A percentile compares a stretch with the other conserved stretches of the same genome.
Conservation (phyloP, 148 eudicot genomes). For the Silene latifolia region DNA sequence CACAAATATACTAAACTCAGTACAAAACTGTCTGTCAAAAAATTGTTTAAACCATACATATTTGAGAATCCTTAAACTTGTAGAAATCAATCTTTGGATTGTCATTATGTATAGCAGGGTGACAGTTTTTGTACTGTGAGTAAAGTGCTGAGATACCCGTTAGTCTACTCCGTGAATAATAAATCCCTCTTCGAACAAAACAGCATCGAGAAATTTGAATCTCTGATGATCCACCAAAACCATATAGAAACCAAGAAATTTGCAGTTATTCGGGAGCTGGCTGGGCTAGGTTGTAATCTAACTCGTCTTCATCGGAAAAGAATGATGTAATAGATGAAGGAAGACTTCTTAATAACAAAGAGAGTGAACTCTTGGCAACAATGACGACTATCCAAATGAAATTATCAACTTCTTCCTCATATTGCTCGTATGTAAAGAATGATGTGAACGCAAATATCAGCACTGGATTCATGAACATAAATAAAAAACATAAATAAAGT, state of each 20-base stretch:
- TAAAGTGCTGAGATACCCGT: not conserved
- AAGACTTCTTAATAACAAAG: constrained; percentile 29
- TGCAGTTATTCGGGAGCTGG: constrained; percentile 4
- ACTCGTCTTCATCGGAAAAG: constrained; percentile 22
- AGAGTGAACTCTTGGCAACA: constrained; percentile 19
- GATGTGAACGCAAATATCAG: constrained; percentile 55
- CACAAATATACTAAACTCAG: not conserved
- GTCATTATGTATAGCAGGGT: not conserved
- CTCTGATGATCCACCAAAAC: constrained; percentile 8
- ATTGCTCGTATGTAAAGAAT: constrained; percentile 85
- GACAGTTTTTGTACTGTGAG: constrained; percentile 9
- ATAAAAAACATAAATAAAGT: too few relatives aligned
- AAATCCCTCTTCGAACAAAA: not conserved
- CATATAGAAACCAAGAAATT: not conserved
- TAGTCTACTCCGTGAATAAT: not conserved
- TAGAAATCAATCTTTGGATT: not conserved
- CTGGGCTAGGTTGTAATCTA: constrained; percentile 4
- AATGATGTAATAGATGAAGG: constrained; percentile 21
- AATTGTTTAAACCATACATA: not conserved
- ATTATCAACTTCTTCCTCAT: constrained; percentile 49
- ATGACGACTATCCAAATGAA: constrained; percentile 12
- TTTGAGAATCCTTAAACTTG: not conserved
- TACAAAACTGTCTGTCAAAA: not conserved
- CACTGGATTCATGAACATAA: constrained; percentile 45
- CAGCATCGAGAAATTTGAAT: not conserved